Base-by-base conservation (phyloP, 805 yeast species). In the Barnettozyma botsteinii region DNA sequence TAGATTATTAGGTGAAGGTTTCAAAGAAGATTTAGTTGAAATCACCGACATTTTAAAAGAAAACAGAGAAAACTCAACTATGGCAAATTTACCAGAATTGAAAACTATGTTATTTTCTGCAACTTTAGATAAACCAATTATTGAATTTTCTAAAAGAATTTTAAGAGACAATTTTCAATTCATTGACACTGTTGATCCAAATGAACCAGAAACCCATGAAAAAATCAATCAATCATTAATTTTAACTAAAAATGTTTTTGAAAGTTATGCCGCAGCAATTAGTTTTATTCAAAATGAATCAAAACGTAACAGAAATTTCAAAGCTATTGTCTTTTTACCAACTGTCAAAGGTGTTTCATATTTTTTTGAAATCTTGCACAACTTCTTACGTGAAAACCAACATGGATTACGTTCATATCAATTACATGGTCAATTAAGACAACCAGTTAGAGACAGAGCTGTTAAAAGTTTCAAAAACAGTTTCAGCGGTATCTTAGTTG, bases 81-180 rank as follows among this genome's bases (percentile, higher is more conserved):
- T 48, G 19, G 48, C 48, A 12, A 65, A 65, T 7, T 57, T 60
- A 3, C 47, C 55, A 7, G 59, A 62, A 25, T 69, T 79, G 49
- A 85, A 82, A 52, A 78, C 88, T 21, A 67, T 86, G 50, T 67
- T 89, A 52, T 89, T 85, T 58, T 85, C 95, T 51, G 98, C 98
- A 17, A 89, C 98, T 21, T 75, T 87, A 49, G 87, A 82, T 56
- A 66, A 73, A 25, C 70, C 72, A 31, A 93, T 88, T 31, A 70
- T 74, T 40, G 54, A 62, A 8, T 75, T 89, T 60, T 93, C 96
- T 15, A 66, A 66, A 40, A 57, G 62, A 20, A 70, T 77, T 44
- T 69, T 80, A 60, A 79, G 79, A 37, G 65, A 72, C 27, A 65
- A 72, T 40, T 80, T 73, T 59, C 65, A 69, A 35, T 81, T 67